A percentile compares a stretch with the other conserved stretches of the same genome.
These are phyloP conservation scores for Grigorovia humatica DNA, from an alignment of 805 yeast species.

Conservation along the genomic window DNA sequence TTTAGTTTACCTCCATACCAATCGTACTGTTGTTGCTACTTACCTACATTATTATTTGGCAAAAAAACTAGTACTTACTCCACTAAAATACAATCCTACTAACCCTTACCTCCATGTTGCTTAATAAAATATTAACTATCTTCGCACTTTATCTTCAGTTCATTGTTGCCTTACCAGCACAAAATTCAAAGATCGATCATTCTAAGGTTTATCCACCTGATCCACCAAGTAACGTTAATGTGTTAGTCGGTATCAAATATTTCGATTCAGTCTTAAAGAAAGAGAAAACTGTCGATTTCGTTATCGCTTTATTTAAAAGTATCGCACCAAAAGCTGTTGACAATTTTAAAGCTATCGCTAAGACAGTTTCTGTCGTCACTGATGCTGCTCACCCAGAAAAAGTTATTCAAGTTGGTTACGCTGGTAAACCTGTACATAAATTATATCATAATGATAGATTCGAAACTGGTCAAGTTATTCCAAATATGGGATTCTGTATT, in stretches of 20 bases:
- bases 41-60: too few species aligned
- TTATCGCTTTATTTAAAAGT: constrained; percentile 55
- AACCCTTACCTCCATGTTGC: neutral
- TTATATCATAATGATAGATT: constrained; percentile 66
- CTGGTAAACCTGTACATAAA: constrained; percentile 29
- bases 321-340: constrained; percentile 53
- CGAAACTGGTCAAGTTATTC: constrained; percentile 82
- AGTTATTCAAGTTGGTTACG: constrained; percentile 8
- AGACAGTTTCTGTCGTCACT: constrained; percentile 30
- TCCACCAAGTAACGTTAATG: constrained; percentile 26
- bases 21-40: too few species aligned
- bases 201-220: constrained; percentile 22
- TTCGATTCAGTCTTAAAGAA: constrained; percentile 11
- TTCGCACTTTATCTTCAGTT: neutral
- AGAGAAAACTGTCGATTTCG: constrained; percentile 26
- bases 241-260: constrained; percentile 20
- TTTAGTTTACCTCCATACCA: too few species aligned
- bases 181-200: neutral
- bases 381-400: constrained; percentile 20
- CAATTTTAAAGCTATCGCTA: constrained; percentile 46
- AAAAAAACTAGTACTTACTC: too few species aligned
- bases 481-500: constrained; percentile 73
- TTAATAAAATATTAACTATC: neutral
- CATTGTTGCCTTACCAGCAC: neutral
- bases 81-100: too few species aligned